Conservation (phyloP, 1,284 basidiomycete species). For the Ceratobasidium sp. region DNA sequence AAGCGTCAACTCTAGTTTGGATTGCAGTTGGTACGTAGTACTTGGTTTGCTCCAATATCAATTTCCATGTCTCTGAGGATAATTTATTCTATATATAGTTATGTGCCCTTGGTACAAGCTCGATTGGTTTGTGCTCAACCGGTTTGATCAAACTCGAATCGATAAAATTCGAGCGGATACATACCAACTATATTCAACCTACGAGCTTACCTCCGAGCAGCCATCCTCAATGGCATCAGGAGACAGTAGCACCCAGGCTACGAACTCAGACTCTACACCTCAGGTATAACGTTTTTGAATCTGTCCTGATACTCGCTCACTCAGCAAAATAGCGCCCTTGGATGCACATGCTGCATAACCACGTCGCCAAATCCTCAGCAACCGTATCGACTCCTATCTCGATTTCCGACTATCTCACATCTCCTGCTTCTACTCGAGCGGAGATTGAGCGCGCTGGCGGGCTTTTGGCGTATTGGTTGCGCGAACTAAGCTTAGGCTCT, state of each 20-base stretch:
- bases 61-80: background rate
- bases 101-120: constrained; percentile 20
- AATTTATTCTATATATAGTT: background rate
- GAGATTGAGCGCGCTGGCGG: background rate
- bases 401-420: background rate
- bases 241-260: background rate
- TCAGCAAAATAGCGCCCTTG: background rate
- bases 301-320: background rate
- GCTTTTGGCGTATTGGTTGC: background rate
- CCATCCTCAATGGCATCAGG: background rate
- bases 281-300: background rate
- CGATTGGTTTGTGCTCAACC: background rate
- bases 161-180: background rate
- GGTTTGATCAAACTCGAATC: background rate
- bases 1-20: background rate
- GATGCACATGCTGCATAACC: background rate
- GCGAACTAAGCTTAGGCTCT: background rate
- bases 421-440: background rate
- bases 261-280: background rate
- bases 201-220: background rate
- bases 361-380: background rate
- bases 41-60: background rate
- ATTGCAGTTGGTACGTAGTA: constrained; percentile 9
- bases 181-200: background rate
- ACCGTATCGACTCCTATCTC: background rate